Base-by-base conservation (phyloP, 1,139 yeast species). In the Spathaspora sp. region DNA sequence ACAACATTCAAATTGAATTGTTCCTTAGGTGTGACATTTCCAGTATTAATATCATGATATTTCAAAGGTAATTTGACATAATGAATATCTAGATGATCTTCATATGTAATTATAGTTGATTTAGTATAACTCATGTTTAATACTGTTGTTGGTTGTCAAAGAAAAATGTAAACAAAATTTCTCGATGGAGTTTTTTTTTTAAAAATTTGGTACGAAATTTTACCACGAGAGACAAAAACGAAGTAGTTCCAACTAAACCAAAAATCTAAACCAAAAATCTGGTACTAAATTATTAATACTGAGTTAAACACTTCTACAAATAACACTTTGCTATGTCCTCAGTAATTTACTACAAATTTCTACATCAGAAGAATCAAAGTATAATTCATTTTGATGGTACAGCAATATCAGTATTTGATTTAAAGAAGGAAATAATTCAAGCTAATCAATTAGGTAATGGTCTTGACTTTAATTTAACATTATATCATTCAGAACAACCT, bases 361-460 rank as follows among this genome's bases (percentile, higher is more conserved):
- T 83, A 52, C 95, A 96, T 39, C 97, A 91, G 63, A 86, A 84
- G 63, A 84, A 81, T 45, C 84, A 88, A 41, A 82, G 89, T 1
- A 81, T 95, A 41, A 82, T 93, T 41, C 80, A 86, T 44, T 95
- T 93, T 63, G 99, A 95, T 65, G 99, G 99, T 25, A 91, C 98
- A 0, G 97, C 98, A 29, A 82, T 95, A 46, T 88, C 96, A 9
- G 96, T 91, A 10, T 93, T 91, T 69, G 99, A 93, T 62, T 72
- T 93, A 52, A 95, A 95, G 67, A 82, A 93, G 53, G 98, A 93
- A 58, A 90, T 93, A 48, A 86, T 95, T 43, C 65, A 77, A 26
- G 89, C 85, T 43, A 93, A 91, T 66, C 88, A 84, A 57, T 71
- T 93, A 18, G 91, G 93, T 3, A 83, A 84, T 48, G 95, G 97